Conservation (phyloP, 768 basidiomycete genomes). For the Gloeostereum incarnatum region DNA sequence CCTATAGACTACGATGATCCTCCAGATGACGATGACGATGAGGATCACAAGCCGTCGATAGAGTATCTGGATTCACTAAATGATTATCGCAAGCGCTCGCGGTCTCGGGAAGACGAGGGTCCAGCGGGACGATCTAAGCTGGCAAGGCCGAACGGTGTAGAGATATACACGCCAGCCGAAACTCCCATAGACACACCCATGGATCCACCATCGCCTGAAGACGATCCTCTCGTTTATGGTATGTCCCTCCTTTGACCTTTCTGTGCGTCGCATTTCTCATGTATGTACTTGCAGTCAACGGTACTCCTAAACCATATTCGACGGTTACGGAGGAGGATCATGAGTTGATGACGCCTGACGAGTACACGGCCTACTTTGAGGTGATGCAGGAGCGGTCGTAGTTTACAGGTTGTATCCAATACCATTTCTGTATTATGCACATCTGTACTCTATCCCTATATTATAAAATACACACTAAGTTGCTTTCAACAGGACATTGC, state of each 20-base stretch:
- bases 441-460: too few species aligned
- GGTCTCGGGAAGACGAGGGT: slow-evolving; percentile 54
- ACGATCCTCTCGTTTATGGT: slow-evolving; percentile 69
- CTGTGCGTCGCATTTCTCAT: not conserved
- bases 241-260: slow-evolving; percentile 13
- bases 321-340: slow-evolving; percentile 88
- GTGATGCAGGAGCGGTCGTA: slow-evolving; percentile 44
- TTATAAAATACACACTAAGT: too few species aligned
- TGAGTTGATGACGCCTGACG: slow-evolving; percentile 88
- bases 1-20: slow-evolving; percentile 44
- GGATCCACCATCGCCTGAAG: slow-evolving; percentile 18
- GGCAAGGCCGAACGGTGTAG: slow-evolving; percentile 28
- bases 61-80: slow-evolving; percentile 64
- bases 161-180: slow-evolving; percentile 3
- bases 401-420: slow-evolving; percentile 11
- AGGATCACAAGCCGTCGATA: slow-evolving; percentile 58
- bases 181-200: not conserved
- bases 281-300: slow-evolving; percentile 49
- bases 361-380: slow-evolving; percentile 78
- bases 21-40: slow-evolving; percentile 50
- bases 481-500: too few species aligned
- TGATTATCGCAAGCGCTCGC: slow-evolving; percentile 65
- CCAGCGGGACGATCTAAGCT: slow-evolving; percentile 24
- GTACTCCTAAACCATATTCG: slow-evolving; percentile 61
- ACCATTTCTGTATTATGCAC: too few species aligned